These are phyloP conservation scores for Malassezia nana DNA, from an alignment of 1,284 basidiomycete genomes.

Conservation along the genomic window DNA sequence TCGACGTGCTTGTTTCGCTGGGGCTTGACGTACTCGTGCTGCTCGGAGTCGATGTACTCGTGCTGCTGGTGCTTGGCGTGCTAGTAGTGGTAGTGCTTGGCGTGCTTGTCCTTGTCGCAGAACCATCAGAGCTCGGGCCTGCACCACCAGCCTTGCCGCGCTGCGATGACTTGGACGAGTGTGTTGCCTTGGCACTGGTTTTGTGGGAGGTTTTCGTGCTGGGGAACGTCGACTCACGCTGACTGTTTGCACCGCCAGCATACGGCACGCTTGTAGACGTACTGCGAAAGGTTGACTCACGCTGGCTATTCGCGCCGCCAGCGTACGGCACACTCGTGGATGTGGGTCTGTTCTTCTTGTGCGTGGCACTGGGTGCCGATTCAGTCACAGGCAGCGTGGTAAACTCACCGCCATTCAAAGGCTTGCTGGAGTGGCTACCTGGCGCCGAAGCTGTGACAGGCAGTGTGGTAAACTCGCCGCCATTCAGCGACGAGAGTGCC, in stretches of 20 bases:
- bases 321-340: background rate
- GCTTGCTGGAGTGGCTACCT: background rate
- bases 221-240: background rate
- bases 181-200: background rate
- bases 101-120: background rate
- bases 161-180: background rate
- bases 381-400: background rate
- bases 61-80: background rate
- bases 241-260: background rate
- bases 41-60: background rate
- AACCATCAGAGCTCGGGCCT: too few species aligned
- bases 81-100: background rate
- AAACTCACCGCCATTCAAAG: conserved; percentile 7
- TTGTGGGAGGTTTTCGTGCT: background rate
- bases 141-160: too few species aligned
- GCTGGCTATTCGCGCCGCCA: too few species aligned
- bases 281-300: too few species aligned
- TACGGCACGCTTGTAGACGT: too few species aligned
- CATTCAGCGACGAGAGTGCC: background rate
- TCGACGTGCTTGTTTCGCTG: too few species aligned
- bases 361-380: background rate
- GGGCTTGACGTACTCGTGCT: background rate
- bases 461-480: conserved; percentile 9
- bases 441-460: background rate
- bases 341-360: background rate